These are phyloP conservation scores for Salix brachista DNA, from an alignment of 345 rosid species.

Conservation along the genomic window DNA sequence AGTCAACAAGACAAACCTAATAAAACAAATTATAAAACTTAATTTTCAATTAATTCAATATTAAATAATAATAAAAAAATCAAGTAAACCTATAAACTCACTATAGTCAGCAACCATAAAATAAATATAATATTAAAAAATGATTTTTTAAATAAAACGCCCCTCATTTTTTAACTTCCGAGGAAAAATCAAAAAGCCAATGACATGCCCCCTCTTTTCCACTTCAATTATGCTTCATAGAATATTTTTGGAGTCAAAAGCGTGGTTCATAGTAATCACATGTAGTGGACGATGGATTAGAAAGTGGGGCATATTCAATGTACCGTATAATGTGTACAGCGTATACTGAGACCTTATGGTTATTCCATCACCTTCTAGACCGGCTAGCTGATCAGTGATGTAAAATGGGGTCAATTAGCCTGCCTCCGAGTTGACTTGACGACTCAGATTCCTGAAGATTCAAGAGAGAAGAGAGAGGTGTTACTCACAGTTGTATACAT, in stretches of 20 bases:
- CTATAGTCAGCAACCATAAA: no score
- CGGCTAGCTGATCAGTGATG: no score
- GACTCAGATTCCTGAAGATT: slow-evolving; percentile 12
- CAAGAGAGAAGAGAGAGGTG: no score
- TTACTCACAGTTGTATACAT: neutral
- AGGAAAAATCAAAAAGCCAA: neutral
- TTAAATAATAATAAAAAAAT: no score
- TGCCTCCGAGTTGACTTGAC: slow-evolving; percentile 10
- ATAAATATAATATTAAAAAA: no score
- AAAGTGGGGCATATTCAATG: neutral
- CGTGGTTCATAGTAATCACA: neutral
- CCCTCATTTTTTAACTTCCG: no score
- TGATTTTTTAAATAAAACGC: no score
- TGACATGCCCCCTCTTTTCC: neutral
- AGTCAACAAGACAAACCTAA: no score
- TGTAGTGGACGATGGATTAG: neutral
- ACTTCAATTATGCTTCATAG: neutral
- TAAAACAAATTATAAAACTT: no score
- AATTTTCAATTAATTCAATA: no score
- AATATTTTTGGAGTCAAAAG: neutral
- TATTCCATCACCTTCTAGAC: neutral
- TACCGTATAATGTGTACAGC: neutral
- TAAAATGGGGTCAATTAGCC: slow-evolving; percentile 3
- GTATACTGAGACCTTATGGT: neutral
- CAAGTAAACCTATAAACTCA: no score